Evolutionary conservation across 352 stramenopile genomes (phyloP), one percentile per base, ranked within the genome.

Genomic region (Pythium plurisporium): DNA sequence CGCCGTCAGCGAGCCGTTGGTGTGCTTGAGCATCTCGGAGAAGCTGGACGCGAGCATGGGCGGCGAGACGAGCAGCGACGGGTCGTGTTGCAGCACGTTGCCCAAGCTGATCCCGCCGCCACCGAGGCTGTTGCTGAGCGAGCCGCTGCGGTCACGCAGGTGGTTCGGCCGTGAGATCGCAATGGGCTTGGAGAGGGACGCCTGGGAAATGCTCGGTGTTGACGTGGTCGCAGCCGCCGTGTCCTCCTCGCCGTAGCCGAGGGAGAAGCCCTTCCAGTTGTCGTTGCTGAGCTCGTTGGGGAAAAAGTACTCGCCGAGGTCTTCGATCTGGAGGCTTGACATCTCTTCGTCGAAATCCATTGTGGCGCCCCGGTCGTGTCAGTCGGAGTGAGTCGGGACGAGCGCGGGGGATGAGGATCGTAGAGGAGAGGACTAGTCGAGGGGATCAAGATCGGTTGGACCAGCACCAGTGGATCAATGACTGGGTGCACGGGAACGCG

Each of bases 261-360:
- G 66, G 23, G 73, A 82, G 59, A 90, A 85, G 15, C 77, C 75
- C 38, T 87, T 90, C 76, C 77, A 87, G 41, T 71, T 81, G 47
- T 90, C 77, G 41, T 70, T 70, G 23, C 26, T 41, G 29, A 74
- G 69, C 40, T 86, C 79, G 10, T 69, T 72, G 33, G 84, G 76
- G 49, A 85, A 59, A 53, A 90, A 82, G 66, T 86, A 87, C 47
- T 86, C 73, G 59, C 76, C 79, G 46, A 90, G 48, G 47, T 90
- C 79, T 51, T 90, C 79, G 50, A 90, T 90, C 56, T 87, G 79
- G 46, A 89, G 64, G 15, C 71, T 69, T 27, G 70, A 85, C 74
- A 89, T 83, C 50, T 89, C 79, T 26, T 84, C 75, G 38, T 87
- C 74, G 55, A 82, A 82, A 50, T 85, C 74, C 74, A 85, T 85